Conservation (phyloP, 345 rosid species). For the Triadica sebifera region DNA sequence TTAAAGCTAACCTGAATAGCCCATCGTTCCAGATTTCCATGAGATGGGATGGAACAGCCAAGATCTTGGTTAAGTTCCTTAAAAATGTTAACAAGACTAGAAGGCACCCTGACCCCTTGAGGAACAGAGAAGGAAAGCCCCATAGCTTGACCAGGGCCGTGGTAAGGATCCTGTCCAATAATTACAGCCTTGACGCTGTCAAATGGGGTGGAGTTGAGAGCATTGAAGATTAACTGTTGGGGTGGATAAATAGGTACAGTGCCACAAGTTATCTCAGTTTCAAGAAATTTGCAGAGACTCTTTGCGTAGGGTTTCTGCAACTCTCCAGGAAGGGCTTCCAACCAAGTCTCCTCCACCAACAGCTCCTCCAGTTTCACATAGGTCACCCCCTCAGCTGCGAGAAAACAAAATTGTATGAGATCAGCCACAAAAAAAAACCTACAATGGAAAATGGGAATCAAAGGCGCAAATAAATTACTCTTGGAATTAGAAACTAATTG, state of each 20-base stretch:
- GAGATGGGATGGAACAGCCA: constrained; percentile 83
- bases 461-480: constrained; percentile 23
- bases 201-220: constrained; percentile 75
- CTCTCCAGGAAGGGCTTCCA: constrained; percentile 66
- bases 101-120: constrained; percentile 68
- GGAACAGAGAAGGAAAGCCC: constrained; percentile 96
- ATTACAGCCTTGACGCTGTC: constrained; percentile 77
- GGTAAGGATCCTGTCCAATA: constrained; percentile 98
- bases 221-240: constrained; percentile 73
- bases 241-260: constrained; percentile 63
- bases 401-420: background rate
- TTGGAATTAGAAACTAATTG: constrained; percentile 52
- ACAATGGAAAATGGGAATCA: background rate
- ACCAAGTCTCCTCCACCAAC: constrained; percentile 84
- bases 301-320: constrained; percentile 63
- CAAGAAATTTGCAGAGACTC: constrained; percentile 56
- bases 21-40: constrained; percentile 87
- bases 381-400: constrained; percentile 39
- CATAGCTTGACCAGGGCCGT: constrained; percentile 97
- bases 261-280: constrained; percentile 40
- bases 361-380: constrained; percentile 68
- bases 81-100: constrained; percentile 81
- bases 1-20: constrained; percentile 62
- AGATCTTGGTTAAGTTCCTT: constrained; percentile 85
- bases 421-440: background rate